Evolutionary conservation across 306 rosid genomes (phyloP).

Genomic region (Trichosanthes truncata): DNA sequence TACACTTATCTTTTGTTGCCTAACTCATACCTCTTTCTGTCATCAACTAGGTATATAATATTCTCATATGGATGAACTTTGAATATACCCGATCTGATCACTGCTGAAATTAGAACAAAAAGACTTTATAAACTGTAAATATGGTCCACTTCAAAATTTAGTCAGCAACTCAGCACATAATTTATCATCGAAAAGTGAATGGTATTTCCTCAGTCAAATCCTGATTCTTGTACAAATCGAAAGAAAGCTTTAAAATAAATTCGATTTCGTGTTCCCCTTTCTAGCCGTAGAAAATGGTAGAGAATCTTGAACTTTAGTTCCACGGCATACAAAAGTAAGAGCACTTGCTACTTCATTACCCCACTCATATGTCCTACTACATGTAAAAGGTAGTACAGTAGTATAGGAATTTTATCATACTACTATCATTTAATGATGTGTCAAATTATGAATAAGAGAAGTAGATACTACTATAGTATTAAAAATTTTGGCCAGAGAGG

Average conservation of each 20-base stretch:
- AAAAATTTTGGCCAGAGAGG: no score
- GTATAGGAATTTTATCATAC: no score
- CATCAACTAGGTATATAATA: neutral
- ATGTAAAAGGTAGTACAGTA: neutral
- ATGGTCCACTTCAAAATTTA: neutral
- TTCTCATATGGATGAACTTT: conserved; percentile 1
- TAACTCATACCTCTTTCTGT: neutral
- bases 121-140: neutral
- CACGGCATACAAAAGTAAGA: neutral
- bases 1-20: neutral
- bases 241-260: neutral
- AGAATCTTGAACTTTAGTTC: neutral
- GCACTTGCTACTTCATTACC: neutral
- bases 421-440: neutral
- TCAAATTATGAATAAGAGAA: neutral
- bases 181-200: neutral
- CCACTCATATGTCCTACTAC: neutral
- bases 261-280: neutral
- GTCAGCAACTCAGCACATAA: neutral
- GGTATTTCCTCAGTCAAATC: neutral
- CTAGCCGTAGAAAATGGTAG: neutral
- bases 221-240: neutral
- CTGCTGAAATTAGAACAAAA: neutral
- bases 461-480: no score
- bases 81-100: conserved; percentile 2